phyloP scores from a whole-genome alignment of 73 alveolate species.

The Paraurostyla sp. region DNA sequence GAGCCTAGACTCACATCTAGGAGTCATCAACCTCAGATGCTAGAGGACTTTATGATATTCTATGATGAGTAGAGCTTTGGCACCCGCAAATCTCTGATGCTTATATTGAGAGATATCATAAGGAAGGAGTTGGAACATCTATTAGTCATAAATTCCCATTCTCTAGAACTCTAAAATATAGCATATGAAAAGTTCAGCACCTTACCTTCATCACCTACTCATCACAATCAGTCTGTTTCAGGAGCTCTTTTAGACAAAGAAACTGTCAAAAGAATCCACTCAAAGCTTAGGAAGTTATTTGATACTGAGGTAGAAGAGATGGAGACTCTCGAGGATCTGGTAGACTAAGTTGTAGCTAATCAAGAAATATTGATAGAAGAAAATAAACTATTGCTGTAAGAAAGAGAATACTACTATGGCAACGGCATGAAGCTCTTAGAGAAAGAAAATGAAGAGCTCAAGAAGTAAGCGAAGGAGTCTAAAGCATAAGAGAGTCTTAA shows the following conservation, averaged over 20 bases:
- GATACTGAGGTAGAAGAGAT: background rate
- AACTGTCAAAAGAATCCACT: background rate
- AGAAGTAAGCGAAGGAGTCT: background rate
- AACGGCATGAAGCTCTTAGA: background rate
- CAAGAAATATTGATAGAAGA: background rate
- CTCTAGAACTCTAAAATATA: no score
- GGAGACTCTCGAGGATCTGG: background rate
- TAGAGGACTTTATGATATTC: background rate
- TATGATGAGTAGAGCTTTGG: background rate
- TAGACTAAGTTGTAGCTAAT: background rate
- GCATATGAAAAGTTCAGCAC: no score
- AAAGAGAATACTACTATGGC: background rate
- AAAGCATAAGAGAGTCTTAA: background rate
- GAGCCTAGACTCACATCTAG: no score
- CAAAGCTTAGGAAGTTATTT: background rate
- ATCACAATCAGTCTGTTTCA: no score
- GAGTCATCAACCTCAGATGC: no score
- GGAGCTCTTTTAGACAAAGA: background rate
- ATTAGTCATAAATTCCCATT: background rate
- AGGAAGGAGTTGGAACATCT: constrained; percentile 22
- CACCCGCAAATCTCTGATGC: background rate
- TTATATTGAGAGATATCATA: background rate
- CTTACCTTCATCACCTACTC: no score
- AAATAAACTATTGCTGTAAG: background rate
- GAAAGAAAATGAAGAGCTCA: background rate